Percentiles rank a stretch among this genome's conserved stretches.
phyloP scores from a whole-genome alignment of 495 filamentous ascomycete genomes.

The Penicillium lividum region DNA sequence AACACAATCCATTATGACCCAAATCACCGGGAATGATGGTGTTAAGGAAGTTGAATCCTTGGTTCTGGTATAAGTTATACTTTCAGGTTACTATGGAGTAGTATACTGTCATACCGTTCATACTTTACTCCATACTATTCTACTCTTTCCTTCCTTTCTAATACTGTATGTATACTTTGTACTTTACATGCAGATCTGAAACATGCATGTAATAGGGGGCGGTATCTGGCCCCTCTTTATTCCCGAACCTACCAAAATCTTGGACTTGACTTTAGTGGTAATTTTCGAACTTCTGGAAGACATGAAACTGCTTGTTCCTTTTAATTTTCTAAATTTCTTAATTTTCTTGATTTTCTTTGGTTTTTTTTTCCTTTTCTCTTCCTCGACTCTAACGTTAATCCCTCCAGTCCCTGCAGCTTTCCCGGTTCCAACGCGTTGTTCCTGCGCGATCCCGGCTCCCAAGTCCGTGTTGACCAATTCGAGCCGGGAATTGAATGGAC shows the following conservation, averaged over 20 bases:
- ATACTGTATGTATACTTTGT: too few species aligned
- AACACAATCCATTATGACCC: slow-evolving; percentile 34
- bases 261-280: slow-evolving; percentile 19
- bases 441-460: slow-evolving; percentile 41
- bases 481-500: slow-evolving; percentile 22
- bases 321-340: too few species aligned
- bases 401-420: slow-evolving; percentile 40
- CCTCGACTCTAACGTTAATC: slow-evolving; percentile 20
- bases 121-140: too few species aligned
- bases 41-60: slow-evolving; percentile 10
- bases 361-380: slow-evolving; percentile 16
- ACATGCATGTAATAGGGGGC: neutral
- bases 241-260: slow-evolving; percentile 3
- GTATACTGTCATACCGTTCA: too few species aligned
- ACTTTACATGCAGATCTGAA: neutral
- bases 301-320: slow-evolving; percentile 17
- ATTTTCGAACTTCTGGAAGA: slow-evolving; percentile 23
- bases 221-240: slow-evolving; percentile 3
- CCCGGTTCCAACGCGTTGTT: slow-evolving; percentile 27
- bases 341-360: slow-evolving; percentile 13
- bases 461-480: slow-evolving; percentile 34
- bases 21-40: slow-evolving; percentile 28
- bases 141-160: too few species aligned
- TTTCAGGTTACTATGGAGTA: neutral
- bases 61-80: slow-evolving; percentile 24